Conservation (phyloP, 108 stramenopile genomes). For the Skeletonema tropicum region DNA sequence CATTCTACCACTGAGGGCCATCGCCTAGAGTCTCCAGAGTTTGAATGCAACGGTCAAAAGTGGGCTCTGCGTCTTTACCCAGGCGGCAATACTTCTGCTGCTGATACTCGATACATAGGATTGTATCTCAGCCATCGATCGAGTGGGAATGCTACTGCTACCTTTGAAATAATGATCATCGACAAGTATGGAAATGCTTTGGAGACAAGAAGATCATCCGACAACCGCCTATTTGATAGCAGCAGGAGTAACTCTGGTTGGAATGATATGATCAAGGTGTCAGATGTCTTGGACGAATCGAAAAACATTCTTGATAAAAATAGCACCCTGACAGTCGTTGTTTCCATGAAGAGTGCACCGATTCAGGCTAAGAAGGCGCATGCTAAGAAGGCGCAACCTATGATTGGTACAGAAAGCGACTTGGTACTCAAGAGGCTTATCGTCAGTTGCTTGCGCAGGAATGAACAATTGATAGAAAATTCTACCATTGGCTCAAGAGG, state of each 20-base stretch:
- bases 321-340: not conserved
- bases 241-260: not conserved
- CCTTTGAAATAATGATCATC: not conserved
- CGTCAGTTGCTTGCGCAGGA: not conserved
- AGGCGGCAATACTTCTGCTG: not conserved
- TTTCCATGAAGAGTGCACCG: not conserved
- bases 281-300: not conserved
- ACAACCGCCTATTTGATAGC: not conserved
- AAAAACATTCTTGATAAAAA: not conserved
- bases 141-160: not conserved
- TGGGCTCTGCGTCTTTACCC: conserved; percentile 9
- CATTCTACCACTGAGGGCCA: not conserved
- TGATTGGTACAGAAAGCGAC: not conserved
- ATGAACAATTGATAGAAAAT: not conserved
- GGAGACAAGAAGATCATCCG: not conserved
- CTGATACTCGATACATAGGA: not conserved
- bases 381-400: not conserved
- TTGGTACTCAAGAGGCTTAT: not conserved
- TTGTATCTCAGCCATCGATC: not conserved
- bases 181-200: not conserved
- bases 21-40: conserved; percentile 3
- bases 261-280: not conserved
- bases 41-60: conserved; percentile 1
- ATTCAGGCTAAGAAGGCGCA: not conserved
- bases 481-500: not conserved